Evolutionary conservation across 257 asterid genomes (phyloP), one percentile per base, ranked within the genome.

Genomic region (Capsicum chinense): DNA sequence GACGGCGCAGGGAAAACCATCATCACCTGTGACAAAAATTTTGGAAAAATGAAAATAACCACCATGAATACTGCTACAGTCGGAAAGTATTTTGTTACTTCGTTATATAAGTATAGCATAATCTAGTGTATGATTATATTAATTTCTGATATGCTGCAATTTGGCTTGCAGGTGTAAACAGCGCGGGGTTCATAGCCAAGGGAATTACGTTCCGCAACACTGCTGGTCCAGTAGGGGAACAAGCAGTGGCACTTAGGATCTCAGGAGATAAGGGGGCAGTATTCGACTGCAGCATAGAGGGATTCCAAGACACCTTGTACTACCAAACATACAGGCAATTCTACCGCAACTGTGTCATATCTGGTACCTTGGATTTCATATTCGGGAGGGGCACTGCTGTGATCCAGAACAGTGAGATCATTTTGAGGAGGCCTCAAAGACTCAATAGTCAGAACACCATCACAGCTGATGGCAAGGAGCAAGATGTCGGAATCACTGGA

Each of bases 331-430:
- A 7, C 12, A 86, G 95, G 0, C 97, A 92, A 42, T 94, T 93
- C 89, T 93, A 92, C 88, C 90, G 92, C 47, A 90, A 91, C 86
- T 94, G 97, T 81, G 86, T 86, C 57, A 93, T 94, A 13, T 92
- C 90, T 39, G 98, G 98, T 3, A 92, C 95, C 10, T 44, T 93
- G 0, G 97, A 94, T 85, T 92, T 93, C 93, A 92, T 94, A 80
- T 93, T 94, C 67, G 98, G 97, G 0, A 92, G 82, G 88, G 97
- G 97, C 0, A 67, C 89, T 0, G 91, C 91, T 0, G 78, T 93
- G 33, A 88, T 93, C 87, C 97, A 94, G 64, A 92, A 92, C 73
- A 88, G 92, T 33, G 83, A 86, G 83, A 93, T 95, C 80, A 60
- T 93, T 6, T 91, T 89, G 10, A 81, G 97, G 48, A 88, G 50